These are phyloP conservation scores for Sinapis alba DNA, from an alignment of 441 rosid species.

Conservation along the genomic window DNA sequence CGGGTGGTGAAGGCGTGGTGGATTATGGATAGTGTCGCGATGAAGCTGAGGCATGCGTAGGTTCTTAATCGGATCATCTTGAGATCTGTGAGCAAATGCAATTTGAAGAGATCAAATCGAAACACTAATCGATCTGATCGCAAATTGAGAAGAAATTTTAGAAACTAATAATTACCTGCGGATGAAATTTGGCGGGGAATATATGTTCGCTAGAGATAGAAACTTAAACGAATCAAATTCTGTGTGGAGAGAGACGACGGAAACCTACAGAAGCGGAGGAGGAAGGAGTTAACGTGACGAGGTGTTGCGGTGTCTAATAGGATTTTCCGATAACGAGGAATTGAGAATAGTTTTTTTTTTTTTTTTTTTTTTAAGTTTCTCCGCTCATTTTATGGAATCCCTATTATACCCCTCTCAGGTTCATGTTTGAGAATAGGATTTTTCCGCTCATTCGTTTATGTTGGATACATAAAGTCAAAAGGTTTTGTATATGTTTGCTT, in stretches of 20 bases:
- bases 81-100: too few relatives aligned
- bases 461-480: too few relatives aligned
- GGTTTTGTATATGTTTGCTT: too few relatives aligned
- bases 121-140: not conserved
- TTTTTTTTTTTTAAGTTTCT: not conserved
- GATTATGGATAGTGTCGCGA: constrained; percentile 60
- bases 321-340: not conserved
- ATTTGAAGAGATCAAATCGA: not conserved
- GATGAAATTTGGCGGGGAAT: not conserved
- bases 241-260: not conserved
- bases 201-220: not conserved
- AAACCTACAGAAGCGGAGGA: not conserved
- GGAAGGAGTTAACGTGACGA: not conserved
- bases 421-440: too few relatives aligned
- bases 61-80: constrained; percentile 81
- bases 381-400: not conserved
- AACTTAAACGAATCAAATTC: not conserved
- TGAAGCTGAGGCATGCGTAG: constrained; percentile 69
- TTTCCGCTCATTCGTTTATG: too few relatives aligned
- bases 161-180: not conserved
- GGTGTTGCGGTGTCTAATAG: not conserved
- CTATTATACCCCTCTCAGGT: not conserved
- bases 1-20: constrained; percentile 94
- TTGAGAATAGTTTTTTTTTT: not conserved
- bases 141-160: not conserved